Conservation (phyloP, 805 yeast genomes). For the Candida fluviatilis region DNA sequence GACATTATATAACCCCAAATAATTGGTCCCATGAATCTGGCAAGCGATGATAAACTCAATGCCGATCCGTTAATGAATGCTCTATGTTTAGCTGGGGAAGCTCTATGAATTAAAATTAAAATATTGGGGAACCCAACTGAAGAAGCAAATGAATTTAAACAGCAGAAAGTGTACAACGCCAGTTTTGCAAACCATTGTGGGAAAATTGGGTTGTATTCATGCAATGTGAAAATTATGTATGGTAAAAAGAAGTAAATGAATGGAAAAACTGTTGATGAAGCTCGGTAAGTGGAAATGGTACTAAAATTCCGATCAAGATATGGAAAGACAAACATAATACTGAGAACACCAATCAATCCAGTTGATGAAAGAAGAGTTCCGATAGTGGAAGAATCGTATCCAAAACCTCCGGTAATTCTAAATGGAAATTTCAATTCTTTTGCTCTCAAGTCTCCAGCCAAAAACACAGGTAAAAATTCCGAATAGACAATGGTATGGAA, state of each 20-base stretch:
- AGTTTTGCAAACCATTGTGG: slow-evolving; percentile 16
- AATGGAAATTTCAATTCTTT: slow-evolving; percentile 43
- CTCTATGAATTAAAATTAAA: slow-evolving; percentile 49
- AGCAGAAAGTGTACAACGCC: slow-evolving; percentile 24
- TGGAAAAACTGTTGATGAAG: slow-evolving; percentile 40
- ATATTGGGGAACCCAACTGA: slow-evolving; percentile 52
- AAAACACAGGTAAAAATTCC: slow-evolving; percentile 53
- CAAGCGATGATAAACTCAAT: slow-evolving; percentile 49
- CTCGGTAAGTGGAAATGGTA: slow-evolving; percentile 41
- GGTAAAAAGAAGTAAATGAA: slow-evolving; percentile 45
- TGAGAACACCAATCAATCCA: slow-evolving; percentile 50
- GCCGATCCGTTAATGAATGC: slow-evolving; percentile 59
- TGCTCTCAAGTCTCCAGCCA: slow-evolving; percentile 31
- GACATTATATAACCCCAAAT: slow-evolving; percentile 47
- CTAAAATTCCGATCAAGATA: slow-evolving; percentile 44
- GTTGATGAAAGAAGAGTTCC: slow-evolving; percentile 49
- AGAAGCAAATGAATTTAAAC: slow-evolving; percentile 30
- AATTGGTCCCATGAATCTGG: slow-evolving; percentile 55
- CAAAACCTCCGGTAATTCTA: slow-evolving; percentile 49
- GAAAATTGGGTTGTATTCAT: slow-evolving; percentile 24
- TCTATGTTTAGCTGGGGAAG: slow-evolving; percentile 49
- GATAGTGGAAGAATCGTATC: slow-evolving; percentile 41
- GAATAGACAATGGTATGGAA: slow-evolving; percentile 46
- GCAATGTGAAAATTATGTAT: slow-evolving; percentile 41
- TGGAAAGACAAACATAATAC: slow-evolving; percentile 50